Conservation (phyloP, 805 yeast genomes). For the Myxozyma neotropica region DNA sequence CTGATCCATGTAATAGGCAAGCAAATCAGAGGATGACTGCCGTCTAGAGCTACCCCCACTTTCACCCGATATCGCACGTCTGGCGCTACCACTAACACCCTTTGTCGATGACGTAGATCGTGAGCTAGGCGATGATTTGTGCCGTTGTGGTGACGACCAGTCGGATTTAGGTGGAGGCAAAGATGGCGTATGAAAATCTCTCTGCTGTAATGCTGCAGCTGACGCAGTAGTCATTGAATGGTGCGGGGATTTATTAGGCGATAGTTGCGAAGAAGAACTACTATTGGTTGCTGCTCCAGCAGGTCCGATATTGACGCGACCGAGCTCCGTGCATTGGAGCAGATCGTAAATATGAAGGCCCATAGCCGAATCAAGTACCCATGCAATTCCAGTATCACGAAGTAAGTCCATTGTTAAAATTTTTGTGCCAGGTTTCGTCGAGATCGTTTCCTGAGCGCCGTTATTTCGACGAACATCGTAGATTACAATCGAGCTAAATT, state of each 20-base stretch:
- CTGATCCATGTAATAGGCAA: slow-evolving; percentile 23
- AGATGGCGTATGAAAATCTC: background rate
- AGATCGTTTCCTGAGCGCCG: slow-evolving; percentile 24
- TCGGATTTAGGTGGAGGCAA: background rate
- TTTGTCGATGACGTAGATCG: background rate
- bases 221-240: background rate
- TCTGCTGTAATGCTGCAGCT: background rate
- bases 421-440: slow-evolving; percentile 7
- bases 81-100: background rate
- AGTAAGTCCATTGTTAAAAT: slow-evolving; percentile 23
- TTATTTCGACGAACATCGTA: slow-evolving; percentile 32
- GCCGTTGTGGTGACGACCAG: background rate
- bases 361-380: slow-evolving; percentile 27
- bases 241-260: background rate
- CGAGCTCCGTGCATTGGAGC: slow-evolving; percentile 19
- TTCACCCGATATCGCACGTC: background rate
- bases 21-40: slow-evolving; percentile 20
- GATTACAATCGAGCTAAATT: slow-evolving; percentile 16
- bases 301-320: slow-evolving; percentile 8
- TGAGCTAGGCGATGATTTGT: background rate
- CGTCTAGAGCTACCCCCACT: background rate
- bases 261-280: background rate
- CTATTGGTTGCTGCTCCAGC: background rate
- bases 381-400: slow-evolving; percentile 31
- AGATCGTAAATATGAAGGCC: slow-evolving; percentile 28